Evolutionary conservation across 257 asterid species (phyloP).

Genomic region (Solanum rostratum): DNA sequence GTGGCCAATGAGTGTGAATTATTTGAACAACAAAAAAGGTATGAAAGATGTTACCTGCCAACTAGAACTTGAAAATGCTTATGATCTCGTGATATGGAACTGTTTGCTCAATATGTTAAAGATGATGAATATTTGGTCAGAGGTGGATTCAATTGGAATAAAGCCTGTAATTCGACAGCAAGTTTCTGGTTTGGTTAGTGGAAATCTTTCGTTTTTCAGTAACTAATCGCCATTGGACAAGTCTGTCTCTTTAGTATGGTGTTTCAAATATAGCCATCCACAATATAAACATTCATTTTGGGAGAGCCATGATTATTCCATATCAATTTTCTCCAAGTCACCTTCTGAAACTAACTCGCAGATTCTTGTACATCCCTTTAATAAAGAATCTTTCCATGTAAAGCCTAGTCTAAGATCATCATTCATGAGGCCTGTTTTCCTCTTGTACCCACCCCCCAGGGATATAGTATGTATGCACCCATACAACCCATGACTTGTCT

Average conservation of each 20-base stretch:
- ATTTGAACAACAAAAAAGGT: not conserved
- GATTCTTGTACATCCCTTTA: not conserved
- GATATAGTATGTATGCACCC: not conserved
- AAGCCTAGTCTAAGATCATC: not conserved
- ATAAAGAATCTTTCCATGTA: not conserved
- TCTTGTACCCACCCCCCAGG: not conserved
- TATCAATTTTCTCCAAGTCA: not conserved
- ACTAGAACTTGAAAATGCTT: not conserved
- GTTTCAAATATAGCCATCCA: not conserved
- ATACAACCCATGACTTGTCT: not conserved
- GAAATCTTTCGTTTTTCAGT: not conserved
- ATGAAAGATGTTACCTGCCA: not conserved
- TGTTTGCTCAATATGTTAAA: not conserved
- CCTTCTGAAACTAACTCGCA: not conserved
- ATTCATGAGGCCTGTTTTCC: not conserved
- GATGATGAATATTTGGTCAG: not conserved
- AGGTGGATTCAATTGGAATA: not conserved
- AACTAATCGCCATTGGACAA: not conserved
- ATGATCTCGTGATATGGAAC: not conserved
- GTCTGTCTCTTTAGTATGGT: not conserved
- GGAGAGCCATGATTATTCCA: not conserved
- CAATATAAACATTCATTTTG: not conserved
- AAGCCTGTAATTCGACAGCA: not conserved
- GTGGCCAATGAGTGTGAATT: not conserved
- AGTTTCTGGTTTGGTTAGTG: not conserved